These are phyloP conservation scores for Backusella tuberculispora DNA, from an alignment of 192 early-diverging fungal species.

Conservation along the genomic window DNA sequence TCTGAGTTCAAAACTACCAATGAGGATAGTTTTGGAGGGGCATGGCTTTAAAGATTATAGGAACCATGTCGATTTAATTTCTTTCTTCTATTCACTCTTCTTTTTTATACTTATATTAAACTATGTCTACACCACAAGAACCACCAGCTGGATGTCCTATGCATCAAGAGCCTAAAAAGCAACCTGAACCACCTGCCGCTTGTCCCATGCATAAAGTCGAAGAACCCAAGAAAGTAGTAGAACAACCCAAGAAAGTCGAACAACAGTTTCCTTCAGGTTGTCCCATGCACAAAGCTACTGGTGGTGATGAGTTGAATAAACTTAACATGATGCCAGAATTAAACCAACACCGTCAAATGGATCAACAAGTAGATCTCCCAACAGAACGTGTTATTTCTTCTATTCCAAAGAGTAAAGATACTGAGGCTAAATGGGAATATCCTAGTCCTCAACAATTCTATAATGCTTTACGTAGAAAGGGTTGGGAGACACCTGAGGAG, in stretches of 20 bases:
- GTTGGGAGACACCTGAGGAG: conserved; percentile 83
- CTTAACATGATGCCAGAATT: conserved; percentile 93
- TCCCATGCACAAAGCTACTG: conserved; percentile 49
- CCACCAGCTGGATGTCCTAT: conserved; percentile 14
- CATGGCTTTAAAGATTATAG: no score
- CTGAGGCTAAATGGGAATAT: conserved; percentile 76
- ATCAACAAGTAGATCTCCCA: conserved; percentile 73
- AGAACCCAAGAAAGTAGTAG: conserved; percentile 22
- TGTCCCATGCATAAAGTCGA: conserved; percentile 51
- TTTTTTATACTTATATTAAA: neutral
- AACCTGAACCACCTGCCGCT: conserved; percentile 44
- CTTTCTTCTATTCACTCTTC: neutral
- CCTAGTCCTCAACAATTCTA: conserved; percentile 92
- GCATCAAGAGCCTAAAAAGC: neutral
- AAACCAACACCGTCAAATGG: conserved; percentile 64
- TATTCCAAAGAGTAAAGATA: conserved; percentile 70
- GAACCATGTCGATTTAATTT: neutral
- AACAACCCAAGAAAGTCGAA: neutral
- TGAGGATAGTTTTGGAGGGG: no score
- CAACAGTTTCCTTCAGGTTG: conserved; percentile 37
- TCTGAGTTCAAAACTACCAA: neutral
- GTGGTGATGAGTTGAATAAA: conserved; percentile 63
- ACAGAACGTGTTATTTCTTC: conserved; percentile 81
- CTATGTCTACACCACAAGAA: neutral
- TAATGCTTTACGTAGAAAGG: conserved; percentile 84